Evolutionary conservation across 164 flowering plant genomes (phyloP).

Genomic region (Nelumbo lutea): DNA sequence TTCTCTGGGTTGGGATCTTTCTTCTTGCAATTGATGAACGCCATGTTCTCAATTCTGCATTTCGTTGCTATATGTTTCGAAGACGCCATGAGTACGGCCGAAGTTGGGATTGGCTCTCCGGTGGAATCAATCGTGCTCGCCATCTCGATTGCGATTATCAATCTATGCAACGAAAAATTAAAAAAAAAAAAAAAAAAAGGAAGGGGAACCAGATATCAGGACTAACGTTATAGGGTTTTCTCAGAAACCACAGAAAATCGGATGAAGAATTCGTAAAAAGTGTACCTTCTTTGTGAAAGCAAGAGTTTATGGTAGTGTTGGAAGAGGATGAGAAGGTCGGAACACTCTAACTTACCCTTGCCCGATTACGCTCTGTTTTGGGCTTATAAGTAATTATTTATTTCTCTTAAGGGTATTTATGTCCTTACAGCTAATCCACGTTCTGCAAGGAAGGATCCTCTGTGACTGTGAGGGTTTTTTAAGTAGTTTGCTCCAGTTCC

Average conservation of each 20-base stretch:
- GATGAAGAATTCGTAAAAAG: neutral
- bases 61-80: constrained; percentile 69
- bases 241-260: neutral
- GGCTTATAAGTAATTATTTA: too few species aligned
- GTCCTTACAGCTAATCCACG: too few species aligned
- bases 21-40: constrained; percentile 83
- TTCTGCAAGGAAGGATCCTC: too few species aligned
- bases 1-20: constrained; percentile 90
- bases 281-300: neutral
- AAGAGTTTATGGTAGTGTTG: too few species aligned
- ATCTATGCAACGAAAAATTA: constrained; percentile 2
- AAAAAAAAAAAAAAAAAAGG: neutral
- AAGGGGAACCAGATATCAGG: neutral
- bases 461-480: too few species aligned
- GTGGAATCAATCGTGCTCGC: constrained; percentile 51
- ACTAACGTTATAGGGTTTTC: neutral
- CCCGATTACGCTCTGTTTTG: too few species aligned
- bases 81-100: constrained; percentile 71
- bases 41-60: constrained; percentile 65
- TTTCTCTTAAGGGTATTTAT: too few species aligned
- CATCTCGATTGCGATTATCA: constrained; percentile 26
- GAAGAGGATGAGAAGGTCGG: too few species aligned
- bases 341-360: too few species aligned
- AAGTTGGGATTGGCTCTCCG: constrained; percentile 81
- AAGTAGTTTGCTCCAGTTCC: too few species aligned